Conservation (phyloP, 768 basidiomycete species). For the Mycena rosella region DNA sequence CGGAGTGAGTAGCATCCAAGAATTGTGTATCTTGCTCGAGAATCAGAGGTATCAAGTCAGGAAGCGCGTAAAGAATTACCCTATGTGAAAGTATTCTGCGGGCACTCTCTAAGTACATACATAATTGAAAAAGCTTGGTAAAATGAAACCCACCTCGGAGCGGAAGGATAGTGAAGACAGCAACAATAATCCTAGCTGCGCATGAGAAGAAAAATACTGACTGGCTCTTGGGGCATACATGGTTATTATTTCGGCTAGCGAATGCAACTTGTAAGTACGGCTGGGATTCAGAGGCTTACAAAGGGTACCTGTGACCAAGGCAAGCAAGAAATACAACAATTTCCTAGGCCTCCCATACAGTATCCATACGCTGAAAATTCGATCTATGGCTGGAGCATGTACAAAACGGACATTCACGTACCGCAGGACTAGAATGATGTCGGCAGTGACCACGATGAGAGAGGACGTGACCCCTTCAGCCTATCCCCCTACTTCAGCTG, state of each 20-base stretch:
- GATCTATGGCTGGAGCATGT: too few relatives aligned
- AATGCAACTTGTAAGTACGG: neutral
- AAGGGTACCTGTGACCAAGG: neutral
- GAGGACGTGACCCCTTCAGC: conserved; percentile 7
- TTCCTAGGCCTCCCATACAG: neutral
- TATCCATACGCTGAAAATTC: neutral
- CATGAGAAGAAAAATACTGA: neutral
- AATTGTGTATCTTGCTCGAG: neutral
- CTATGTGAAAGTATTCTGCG: neutral
- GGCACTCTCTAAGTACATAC: too few relatives aligned
- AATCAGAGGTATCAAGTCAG: too few relatives aligned
- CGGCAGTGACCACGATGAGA: neutral
- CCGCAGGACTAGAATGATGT: conserved; percentile 5
- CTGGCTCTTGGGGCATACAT: neutral
- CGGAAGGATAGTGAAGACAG: neutral
- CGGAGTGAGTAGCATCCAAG: conserved; percentile 4
- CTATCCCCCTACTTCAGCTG: neutral
- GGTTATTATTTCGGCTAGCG: conserved; percentile 5
- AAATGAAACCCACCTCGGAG: neutral
- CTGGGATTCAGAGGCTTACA: neutral
- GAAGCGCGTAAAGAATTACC: neutral
- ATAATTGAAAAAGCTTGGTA: too few relatives aligned
- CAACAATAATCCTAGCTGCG: neutral
- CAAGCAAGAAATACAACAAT: conserved; percentile 6
- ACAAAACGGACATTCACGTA: neutral